A percentile compares a stretch with the other conserved stretches of the same genome.
Conservation (phyloP, 495 filamentous ascomycete species). For the Friedmanniomyces endolithicus region DNA sequence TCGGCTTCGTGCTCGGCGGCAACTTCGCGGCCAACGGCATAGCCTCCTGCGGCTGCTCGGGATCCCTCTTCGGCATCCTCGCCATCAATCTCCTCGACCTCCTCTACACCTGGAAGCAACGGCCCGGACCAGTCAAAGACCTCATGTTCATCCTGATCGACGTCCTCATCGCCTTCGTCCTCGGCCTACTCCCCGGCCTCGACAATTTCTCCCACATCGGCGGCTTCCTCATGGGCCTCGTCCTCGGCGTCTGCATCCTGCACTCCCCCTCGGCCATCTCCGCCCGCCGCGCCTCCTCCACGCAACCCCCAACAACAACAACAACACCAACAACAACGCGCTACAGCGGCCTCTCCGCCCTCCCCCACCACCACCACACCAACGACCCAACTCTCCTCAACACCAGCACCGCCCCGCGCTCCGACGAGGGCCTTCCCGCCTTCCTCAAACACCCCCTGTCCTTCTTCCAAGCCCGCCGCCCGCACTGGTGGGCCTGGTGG, state of each 20-base stretch:
- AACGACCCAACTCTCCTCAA: no score
- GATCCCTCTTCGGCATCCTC: conserved; percentile 79
- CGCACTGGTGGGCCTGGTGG: conserved; percentile 98
- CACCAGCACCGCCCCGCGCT: neutral
- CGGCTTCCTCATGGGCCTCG: conserved; percentile 85
- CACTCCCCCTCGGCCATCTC: conserved; percentile 67
- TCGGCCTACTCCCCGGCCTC: conserved; percentile 81
- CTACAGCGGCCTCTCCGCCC: neutral
- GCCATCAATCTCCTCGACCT: conserved; percentile 80
- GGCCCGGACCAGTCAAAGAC: conserved; percentile 61
- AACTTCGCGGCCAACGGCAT: conserved; percentile 76
- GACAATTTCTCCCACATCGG: conserved; percentile 98
- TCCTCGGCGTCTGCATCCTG: conserved; percentile 72
- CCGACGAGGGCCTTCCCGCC: conserved; percentile 30
- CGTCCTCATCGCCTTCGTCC: conserved; percentile 75
- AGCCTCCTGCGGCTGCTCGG: conserved; percentile 77
- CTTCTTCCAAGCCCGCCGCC: conserved; percentile 86
- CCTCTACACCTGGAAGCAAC: conserved; percentile 77
- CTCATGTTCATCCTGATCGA: conserved; percentile 73
- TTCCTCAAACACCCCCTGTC: conserved; percentile 58
- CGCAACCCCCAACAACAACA: no score
- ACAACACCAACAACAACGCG: conserved; percentile 18
- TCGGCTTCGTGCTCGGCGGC: conserved; percentile 89
- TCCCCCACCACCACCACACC: no score
- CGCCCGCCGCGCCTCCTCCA: conserved; percentile 53